phyloP scores from a whole-genome alignment of 2,329 filamentous ascomycete genomes.

The Verticillium zaregamsianum region DNA sequence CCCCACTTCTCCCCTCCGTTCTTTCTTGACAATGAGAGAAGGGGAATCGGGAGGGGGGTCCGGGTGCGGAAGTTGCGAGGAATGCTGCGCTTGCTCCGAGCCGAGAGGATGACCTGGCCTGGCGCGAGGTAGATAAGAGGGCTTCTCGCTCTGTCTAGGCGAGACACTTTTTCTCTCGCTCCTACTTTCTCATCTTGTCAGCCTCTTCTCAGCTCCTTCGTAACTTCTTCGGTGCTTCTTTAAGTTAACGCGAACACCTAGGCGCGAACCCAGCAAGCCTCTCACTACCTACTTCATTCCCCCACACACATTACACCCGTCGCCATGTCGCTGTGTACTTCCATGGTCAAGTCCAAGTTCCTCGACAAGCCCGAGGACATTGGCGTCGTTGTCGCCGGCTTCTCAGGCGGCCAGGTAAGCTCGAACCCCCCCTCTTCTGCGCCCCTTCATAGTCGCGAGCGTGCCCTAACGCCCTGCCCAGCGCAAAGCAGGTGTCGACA shows the following conservation, averaged over 20 bases:
- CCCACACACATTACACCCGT: not conserved
- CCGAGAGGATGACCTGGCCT: not conserved
- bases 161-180: not conserved
- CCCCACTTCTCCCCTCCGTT: not conserved
- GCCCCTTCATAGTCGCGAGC: not conserved
- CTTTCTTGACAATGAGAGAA: not conserved
- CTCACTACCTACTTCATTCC: not conserved
- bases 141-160: not conserved
- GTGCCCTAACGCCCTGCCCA: constrained; percentile 29
- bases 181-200: not conserved
- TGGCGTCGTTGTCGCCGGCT: constrained; percentile 90
- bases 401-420: constrained; percentile 89
- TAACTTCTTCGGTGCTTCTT: not conserved
- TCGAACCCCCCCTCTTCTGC: not conserved
- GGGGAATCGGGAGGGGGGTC: not conserved
- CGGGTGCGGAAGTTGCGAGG: not conserved
- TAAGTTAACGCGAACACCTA: not conserved
- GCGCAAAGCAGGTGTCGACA: constrained; percentile 90
- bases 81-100: not conserved
- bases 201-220: not conserved
- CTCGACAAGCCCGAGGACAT: constrained; percentile 75
- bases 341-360: constrained; percentile 64
- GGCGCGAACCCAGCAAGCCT: not conserved
- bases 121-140: not conserved
- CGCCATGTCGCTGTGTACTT: constrained; percentile 41